Base-by-base conservation (phyloP, 768 basidiomycete species). In the Auricularia sp. region DNA sequence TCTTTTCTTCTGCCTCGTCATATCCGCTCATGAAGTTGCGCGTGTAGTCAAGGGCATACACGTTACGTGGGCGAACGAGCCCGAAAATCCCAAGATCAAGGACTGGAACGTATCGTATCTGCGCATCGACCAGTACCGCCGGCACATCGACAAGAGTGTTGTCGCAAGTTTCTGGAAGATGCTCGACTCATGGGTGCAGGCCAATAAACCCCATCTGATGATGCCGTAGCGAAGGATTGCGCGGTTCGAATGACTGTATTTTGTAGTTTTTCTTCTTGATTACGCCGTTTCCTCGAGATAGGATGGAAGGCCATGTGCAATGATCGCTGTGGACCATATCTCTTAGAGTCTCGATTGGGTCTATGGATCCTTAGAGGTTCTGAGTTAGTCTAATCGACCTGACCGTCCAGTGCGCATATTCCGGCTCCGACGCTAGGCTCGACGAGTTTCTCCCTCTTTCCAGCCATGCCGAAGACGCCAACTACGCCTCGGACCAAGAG, bases 121-220 rank as follows among this genome's bases (percentile, higher is more conserved):
- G 1, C 65, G 97, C 95, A 93, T 98, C 68, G 96, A 99, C 70
- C 88, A 87, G 12, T 81, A 87, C 67, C 83, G 92, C 66, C 83
- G 97, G 67, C 94, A 98, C 73, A 85, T 92, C 23, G 97, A 99
- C 78, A 93, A 96, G 73, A 89, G 91, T 16, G 87, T 91, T 3
- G 94, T 98, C 0, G 94, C 93, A 2, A 90, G 94, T 65, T 98
- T 99, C 70, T 99, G 97, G 97, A 89, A 93, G 71, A 84, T 83
- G 23, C 77, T 98, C 23, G 96, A 98, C 70, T 82, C 83, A 29
- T 95, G 91, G 93, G 90, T 90, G 70, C 75, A 82, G 68, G 71
- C 80, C 8, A 87, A 93, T 73, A 94, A 93, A 74, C 88, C 90
- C 3, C 88, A 86, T 79, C 72, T 94, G 61, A 21, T 21, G 14